Percentiles rank a stretch among this genome's conserved stretches.
Conservation (phyloP, 2,329 filamentous ascomycete genomes). For the Clathrospora elynae region DNA sequence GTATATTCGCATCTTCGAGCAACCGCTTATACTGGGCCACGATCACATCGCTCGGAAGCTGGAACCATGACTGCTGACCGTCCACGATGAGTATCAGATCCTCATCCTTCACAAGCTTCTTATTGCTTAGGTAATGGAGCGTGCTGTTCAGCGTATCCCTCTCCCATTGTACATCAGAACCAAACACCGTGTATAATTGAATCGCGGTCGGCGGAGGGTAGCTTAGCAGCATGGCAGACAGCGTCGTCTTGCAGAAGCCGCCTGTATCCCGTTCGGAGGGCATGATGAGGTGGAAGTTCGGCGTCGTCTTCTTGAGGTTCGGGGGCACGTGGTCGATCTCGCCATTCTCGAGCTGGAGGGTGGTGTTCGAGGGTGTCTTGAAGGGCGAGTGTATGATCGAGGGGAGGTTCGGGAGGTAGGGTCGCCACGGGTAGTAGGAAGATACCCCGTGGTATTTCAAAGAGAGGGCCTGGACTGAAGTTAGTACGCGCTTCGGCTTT, state of each 20-base stretch:
- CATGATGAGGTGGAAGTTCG: conserved; percentile 61
- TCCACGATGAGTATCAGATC: conserved; percentile 69
- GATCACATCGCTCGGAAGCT: conserved; percentile 67
- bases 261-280: conserved; percentile 55
- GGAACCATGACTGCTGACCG: conserved; percentile 68
- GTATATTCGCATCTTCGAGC: conserved; percentile 58
- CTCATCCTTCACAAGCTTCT: conserved; percentile 57
- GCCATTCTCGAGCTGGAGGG: conserved; percentile 43
- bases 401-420: conserved; percentile 30
- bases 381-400: conserved; percentile 34
- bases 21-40: conserved; percentile 66
- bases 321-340: conserved; percentile 34
- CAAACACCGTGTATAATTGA: conserved; percentile 48
- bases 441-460: conserved; percentile 34
- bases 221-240: conserved; percentile 63
- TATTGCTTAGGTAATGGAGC: conserved; percentile 55
- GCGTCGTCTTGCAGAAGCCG: conserved; percentile 62
- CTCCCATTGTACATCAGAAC: conserved; percentile 43
- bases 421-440: conserved; percentile 38
- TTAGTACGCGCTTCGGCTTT: conserved; percentile 9
- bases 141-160: conserved; percentile 54
- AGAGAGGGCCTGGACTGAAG: conserved; percentile 27
- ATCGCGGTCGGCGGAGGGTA: conserved; percentile 64
- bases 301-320: conserved; percentile 40
- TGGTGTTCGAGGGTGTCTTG: conserved; percentile 41